These are phyloP conservation scores for Leishmania tropica DNA, from an alignment of 208 protist genomes.

Conservation along the genomic window DNA sequence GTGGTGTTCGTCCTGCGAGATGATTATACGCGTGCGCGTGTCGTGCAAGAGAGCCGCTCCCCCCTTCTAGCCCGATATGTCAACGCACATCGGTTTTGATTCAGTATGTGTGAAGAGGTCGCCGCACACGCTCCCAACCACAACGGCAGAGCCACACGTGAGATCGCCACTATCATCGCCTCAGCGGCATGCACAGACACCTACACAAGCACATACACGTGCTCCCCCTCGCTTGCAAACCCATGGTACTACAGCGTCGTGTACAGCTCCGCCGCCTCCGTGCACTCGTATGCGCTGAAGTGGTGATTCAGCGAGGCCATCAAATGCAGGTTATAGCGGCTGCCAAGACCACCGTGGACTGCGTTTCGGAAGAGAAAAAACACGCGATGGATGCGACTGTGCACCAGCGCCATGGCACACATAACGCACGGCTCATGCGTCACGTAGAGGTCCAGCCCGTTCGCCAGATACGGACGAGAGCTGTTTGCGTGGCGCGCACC, in stretches of 20 bases:
- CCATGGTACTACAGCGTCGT: not conserved
- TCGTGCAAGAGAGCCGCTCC: not conserved
- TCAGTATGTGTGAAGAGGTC: not conserved
- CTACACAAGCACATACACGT: not conserved
- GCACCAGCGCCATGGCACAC: conserved; percentile 95
- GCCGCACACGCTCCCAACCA: not conserved
- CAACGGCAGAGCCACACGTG: not conserved
- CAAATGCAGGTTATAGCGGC: conserved; percentile 62
- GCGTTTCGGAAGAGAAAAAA: conserved; percentile 81
- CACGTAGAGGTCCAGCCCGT: conserved; percentile 81
- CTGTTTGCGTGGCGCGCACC: conserved; percentile 1
- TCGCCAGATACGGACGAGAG: conserved; percentile 85
- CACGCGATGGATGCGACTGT: conserved; percentile 86
- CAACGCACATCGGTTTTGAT: not conserved
- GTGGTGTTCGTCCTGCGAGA: too few species aligned
- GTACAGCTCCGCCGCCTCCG: conserved; percentile 31
- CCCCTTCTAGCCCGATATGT: not conserved
- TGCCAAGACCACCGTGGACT: conserved; percentile 73
- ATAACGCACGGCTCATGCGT: conserved; percentile 94
- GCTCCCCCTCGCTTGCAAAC: not conserved
- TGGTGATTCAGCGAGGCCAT: conserved; percentile 90
- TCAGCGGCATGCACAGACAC: not conserved
- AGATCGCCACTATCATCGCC: not conserved
- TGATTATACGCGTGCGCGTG: not conserved
- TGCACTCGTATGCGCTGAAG: conserved; percentile 69